Percentiles rank a stretch among this genome's conserved stretches.
These are phyloP conservation scores for Cryptococcus hybrid DNA, from an alignment of 1,284 basidiomycete genomes.

Conservation along the genomic window DNA sequence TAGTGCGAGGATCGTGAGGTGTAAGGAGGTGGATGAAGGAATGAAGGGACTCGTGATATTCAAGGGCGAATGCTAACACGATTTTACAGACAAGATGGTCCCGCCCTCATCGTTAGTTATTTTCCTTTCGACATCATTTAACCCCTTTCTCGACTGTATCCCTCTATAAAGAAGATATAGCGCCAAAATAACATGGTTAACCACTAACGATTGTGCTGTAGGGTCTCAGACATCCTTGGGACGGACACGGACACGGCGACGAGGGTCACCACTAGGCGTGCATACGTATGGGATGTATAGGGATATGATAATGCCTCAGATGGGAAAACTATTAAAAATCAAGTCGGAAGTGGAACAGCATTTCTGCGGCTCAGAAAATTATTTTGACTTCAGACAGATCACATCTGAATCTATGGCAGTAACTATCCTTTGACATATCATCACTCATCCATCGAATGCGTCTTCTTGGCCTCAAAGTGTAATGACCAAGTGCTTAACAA, in stretches of 20 bases:
- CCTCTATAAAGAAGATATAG: not conserved
- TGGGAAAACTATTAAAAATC: no score
- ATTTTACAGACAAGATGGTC: conserved; percentile 53
- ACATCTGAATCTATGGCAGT: no score
- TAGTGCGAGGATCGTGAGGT: no score
- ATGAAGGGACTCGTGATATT: not conserved
- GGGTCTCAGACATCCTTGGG: conserved; percentile 57
- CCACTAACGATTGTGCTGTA: conserved; percentile 21
- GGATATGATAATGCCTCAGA: no score
- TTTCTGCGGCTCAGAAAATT: no score
- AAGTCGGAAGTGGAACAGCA: no score
- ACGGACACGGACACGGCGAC: conserved; percentile 48
- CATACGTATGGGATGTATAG: no score
- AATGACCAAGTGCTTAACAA: conserved; percentile 47
- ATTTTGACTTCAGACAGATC: no score
- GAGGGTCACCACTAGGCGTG: not conserved
- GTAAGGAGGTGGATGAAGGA: not conserved
- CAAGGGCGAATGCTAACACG: conserved; percentile 3
- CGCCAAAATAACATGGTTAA: not conserved
- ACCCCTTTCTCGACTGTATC: no score
- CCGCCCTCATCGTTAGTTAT: conserved; percentile 52
- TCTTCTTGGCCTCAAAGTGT: conserved; percentile 47
- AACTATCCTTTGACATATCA: no score
- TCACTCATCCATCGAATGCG: not conserved
- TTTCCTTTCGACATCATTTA: not conserved